Evolutionary conservation across 2,329 filamentous ascomycete genomes (phyloP).

Genomic region (Alternaria hordeiaustralica): DNA sequence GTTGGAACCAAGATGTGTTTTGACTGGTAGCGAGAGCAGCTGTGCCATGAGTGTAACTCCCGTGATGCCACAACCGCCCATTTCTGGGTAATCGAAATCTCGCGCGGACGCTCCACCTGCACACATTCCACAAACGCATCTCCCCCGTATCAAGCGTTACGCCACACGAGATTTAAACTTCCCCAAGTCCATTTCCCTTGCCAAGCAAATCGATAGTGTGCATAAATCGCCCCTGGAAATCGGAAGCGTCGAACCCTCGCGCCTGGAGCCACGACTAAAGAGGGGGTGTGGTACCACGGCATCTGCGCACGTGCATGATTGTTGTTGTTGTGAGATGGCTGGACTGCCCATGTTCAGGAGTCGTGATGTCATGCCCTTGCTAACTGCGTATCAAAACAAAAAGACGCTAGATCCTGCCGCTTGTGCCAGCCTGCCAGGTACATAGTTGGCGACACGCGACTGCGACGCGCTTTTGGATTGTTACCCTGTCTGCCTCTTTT

Average conservation of each 20-base stretch:
- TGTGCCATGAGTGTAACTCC: background rate
- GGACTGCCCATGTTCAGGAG: background rate
- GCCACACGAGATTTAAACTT: background rate
- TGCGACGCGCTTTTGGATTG: background rate
- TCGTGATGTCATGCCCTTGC: conserved; percentile 5
- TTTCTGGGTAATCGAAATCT: background rate
- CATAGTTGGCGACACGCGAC: background rate
- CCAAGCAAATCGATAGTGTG: background rate
- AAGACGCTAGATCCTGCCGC: background rate
- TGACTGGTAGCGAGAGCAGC: background rate
- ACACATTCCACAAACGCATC: background rate
- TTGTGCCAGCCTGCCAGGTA: background rate
- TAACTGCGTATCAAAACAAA: conserved; percentile 6
- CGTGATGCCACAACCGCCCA: background rate
- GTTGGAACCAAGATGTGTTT: background rate
- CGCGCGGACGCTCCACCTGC: background rate
- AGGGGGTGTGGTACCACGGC: background rate
- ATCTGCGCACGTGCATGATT: background rate
- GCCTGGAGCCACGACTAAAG: background rate
- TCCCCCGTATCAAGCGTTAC: background rate
- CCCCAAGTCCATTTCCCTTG: background rate
- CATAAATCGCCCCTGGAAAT: background rate
- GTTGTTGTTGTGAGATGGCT: background rate
- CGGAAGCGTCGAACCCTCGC: background rate
- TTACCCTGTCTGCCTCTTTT: too few species aligned